phyloP scores from a whole-genome alignment of 306 rosid genomes.

The barrel medic (Medicago truncatula) region MtrunA17r5.0-ANR NC_053047.1:37704001-37704500 shows the following conservation, averaged over 20 bases:
- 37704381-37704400: neutral
- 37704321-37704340: neutral
- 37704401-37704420: neutral
- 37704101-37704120: constrained; percentile 38
- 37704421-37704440: neutral
- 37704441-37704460: neutral
- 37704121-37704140: constrained; percentile 65
- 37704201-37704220: constrained; percentile 96
- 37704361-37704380: neutral
- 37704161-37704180: constrained; percentile 93
- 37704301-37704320: constrained; percentile 20
- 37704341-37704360: neutral
- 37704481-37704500: neutral
- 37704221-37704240: constrained; percentile 96
- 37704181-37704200: constrained; percentile 98
- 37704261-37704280: constrained; percentile 7
- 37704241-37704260: constrained; percentile 78
- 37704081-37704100: constrained; percentile 18
- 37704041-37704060: constrained; percentile 99
- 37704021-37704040: constrained; percentile 91
- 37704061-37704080: constrained; percentile 11
- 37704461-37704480: neutral
- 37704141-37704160: constrained; percentile 97
- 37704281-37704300: neutral
- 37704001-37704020: constrained; percentile 92